Conservation (phyloP, 148 eudicot genomes). For the Silene uniflora region DNA sequence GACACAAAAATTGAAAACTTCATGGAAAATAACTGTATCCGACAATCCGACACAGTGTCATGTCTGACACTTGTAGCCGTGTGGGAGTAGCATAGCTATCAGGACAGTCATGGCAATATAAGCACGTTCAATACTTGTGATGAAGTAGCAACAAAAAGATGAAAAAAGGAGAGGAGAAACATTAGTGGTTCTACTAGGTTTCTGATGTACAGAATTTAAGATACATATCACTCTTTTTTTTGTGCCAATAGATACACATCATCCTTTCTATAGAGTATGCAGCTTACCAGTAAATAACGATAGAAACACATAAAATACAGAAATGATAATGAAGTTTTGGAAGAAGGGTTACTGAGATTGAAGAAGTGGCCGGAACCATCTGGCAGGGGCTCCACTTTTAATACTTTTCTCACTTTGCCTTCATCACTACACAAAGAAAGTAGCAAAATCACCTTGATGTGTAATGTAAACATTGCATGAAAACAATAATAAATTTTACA, state of each 20-base stretch:
- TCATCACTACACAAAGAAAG: slow-evolving; percentile 62
- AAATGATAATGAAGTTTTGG: not conserved
- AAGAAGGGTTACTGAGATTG: slow-evolving; percentile 60
- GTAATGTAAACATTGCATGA: not conserved
- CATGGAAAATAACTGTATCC: too few species aligned
- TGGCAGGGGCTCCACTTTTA: slow-evolving; percentile 95
- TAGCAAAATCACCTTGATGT: not conserved
- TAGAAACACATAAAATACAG: not conserved
- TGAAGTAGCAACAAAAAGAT: too few species aligned
- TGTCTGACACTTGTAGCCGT: too few species aligned
- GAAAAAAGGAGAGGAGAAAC: too few species aligned
- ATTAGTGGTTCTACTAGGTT: too few species aligned
- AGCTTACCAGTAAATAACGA: not conserved
- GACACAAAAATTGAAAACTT: too few species aligned
- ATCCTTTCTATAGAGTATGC: not conserved
- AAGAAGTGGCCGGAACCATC: slow-evolving; percentile 98
- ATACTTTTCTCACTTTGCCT: slow-evolving; percentile 89
- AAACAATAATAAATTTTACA: not conserved
- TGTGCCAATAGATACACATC: too few species aligned
- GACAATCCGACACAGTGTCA: too few species aligned
- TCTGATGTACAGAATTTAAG: too few species aligned
- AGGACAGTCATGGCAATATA: not conserved
- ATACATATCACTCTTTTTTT: too few species aligned
- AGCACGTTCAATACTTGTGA: not conserved
- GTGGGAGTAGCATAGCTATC: too few species aligned